Base-by-base conservation (phyloP, 768 basidiomycete genomes). In the Lyophyllum decastes region DNA sequence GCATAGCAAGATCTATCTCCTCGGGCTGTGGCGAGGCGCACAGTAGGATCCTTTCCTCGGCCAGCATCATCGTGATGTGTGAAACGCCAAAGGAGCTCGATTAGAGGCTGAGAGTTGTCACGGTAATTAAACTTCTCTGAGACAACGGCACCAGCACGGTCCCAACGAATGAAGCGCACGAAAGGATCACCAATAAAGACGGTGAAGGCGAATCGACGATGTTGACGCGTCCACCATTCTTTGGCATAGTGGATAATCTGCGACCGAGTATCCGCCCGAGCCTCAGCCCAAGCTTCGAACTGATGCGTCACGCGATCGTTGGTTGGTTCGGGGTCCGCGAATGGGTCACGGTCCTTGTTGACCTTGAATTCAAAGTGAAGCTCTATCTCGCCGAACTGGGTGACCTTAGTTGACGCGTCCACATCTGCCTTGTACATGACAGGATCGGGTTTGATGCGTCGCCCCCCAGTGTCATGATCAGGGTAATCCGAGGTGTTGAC, bases 101-200 rank as follows among this genome's bases (percentile, higher is more conserved):
- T 54, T 0, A 78, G 61, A 0, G 58, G 19, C 9, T 55, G 1
- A 14, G 64, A 65, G 0, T 69, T 22, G 2, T 59, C 9, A 7
- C 54, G 54, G 34, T 67, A 68, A 45, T 70, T 45, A 61, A 77
- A 73, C 0, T 45, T 17, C 19, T 59, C 53, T 0, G 73, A 65
- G 3, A 73, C 72, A n/a, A 76, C 62, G 1, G 61, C 65, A 9
- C 74, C 76, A 9, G 72, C 60, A 1, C 74, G 67, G 51, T 77
- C 76, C 62, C 69, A 65, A 3, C 70, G 68, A 21, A 77, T 64
- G 40, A 77, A 58, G 7, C 74, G 70, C 6, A 61, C 70, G 22
- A 50, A 54, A 0, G 55, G 54, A 19, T 67, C 67, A 19, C 51
- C 64, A 17, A 77, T 57, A 34, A 61, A 64, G 38, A 75, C 30